A percentile compares a stretch with the other conserved stretches of the same genome.
Evolutionary conservation across 2,329 filamentous ascomycete species (phyloP).

Genomic region (Cladophialophora bantiana): DNA sequence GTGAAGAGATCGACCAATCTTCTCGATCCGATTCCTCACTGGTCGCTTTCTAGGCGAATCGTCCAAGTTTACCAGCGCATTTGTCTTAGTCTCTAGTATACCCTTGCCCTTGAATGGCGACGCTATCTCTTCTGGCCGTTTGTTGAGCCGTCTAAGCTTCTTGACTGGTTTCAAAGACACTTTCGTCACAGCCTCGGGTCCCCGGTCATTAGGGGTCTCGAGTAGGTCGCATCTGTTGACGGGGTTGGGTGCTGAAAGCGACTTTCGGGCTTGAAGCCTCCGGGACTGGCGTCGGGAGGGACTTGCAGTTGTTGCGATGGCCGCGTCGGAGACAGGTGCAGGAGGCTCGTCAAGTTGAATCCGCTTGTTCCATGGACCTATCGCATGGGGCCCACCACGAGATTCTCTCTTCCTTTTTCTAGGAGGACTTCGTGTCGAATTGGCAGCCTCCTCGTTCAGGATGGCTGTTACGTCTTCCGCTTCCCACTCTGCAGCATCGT

Average conservation of each 20-base stretch:
- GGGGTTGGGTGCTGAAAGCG: slow-evolving; percentile 11
- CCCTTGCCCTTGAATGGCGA: slow-evolving; percentile 36
- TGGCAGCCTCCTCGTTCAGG: slow-evolving; percentile 30
- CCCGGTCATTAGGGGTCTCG: slow-evolving; percentile 13
- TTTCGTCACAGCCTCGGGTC: neutral
- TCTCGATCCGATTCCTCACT: slow-evolving; percentile 15
- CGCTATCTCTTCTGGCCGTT: slow-evolving; percentile 15
- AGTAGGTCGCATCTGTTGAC: slow-evolving; percentile 12
- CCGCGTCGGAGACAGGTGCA: neutral
- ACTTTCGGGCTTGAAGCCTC: slow-evolving; percentile 23
- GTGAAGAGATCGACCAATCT: slow-evolving; percentile 13
- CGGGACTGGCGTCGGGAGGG: slow-evolving; percentile 24
- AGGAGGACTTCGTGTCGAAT: slow-evolving; percentile 6
- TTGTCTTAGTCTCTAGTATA: slow-evolving; percentile 24
- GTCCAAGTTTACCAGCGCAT: slow-evolving; percentile 33
- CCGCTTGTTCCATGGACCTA: neutral
- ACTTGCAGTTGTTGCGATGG: slow-evolving; percentile 12
- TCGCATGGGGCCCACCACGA: neutral
- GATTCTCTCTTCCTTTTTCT: slow-evolving; percentile 13
- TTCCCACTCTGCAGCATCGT: slow-evolving; percentile 16
- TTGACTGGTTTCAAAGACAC: slow-evolving; percentile 14
- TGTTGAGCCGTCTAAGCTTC: slow-evolving; percentile 22
- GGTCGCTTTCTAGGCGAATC: slow-evolving; percentile 33
- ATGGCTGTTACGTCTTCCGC: slow-evolving; percentile 31
- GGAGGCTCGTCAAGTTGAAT: neutral